phyloP scores from a whole-genome alignment of 306 rosid species.

The Cicer judaicum region DNA sequence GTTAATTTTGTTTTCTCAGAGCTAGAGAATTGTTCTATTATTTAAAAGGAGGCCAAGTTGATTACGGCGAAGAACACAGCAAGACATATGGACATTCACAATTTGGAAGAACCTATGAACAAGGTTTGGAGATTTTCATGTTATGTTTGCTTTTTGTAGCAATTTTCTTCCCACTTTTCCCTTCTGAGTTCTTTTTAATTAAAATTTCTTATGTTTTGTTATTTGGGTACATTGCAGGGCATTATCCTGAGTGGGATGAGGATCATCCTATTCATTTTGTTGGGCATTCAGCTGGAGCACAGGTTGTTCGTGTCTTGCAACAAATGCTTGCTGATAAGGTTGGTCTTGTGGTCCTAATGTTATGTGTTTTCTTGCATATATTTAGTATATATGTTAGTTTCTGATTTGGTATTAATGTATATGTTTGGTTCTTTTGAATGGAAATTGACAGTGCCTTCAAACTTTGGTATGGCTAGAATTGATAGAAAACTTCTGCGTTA shows the following conservation, averaged over 20 bases:
- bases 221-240: conserved; percentile 58
- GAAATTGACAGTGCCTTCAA: not conserved
- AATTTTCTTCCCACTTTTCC: not conserved
- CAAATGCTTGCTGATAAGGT: conserved; percentile 99
- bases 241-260: conserved; percentile 97
- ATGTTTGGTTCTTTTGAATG: not conserved
- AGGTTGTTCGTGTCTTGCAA: conserved; percentile 90
- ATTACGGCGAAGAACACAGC: conserved; percentile 96
- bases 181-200: conserved; percentile 15
- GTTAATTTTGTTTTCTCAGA: conserved; percentile 51
- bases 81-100: conserved; percentile 80
- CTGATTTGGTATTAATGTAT: not conserved
- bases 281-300: conserved; percentile 97
- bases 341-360: conserved; percentile 28
- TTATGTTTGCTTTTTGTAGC: conserved; percentile 31
- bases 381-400: not conserved
- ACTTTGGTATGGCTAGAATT: not conserved
- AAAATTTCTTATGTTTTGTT: conserved; percentile 35
- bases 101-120: conserved; percentile 80
- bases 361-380: not conserved
- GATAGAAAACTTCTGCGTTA: not conserved
- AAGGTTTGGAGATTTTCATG: conserved; percentile 57
- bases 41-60: conserved; percentile 93
- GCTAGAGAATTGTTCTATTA: conserved; percentile 95
- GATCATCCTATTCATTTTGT: conserved; percentile 96